A percentile compares a stretch with the other conserved stretches of the same genome.
Evolutionary conservation across 2,329 filamentous ascomycete species (phyloP).

Genomic region (Parafenestella ontariensis): DNA sequence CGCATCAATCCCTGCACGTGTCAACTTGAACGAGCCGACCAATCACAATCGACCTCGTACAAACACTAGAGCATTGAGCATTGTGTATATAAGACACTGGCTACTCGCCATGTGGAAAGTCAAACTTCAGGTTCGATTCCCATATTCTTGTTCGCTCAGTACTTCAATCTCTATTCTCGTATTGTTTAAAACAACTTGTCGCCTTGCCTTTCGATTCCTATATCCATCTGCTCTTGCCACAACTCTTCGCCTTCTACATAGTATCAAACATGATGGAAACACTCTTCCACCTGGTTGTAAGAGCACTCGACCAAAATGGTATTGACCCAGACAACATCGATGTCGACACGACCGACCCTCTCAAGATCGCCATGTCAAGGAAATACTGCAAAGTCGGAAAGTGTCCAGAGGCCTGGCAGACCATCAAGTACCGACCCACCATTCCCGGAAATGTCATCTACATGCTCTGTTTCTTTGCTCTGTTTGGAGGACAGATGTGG

Average conservation of each 20-base stretch:
- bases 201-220: not conserved
- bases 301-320: slow-evolving; percentile 19
- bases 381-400: slow-evolving; percentile 42
- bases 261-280: slow-evolving; percentile 7
- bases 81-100: slow-evolving; percentile 9
- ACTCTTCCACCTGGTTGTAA: slow-evolving; percentile 4
- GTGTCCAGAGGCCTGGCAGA: slow-evolving; percentile 56
- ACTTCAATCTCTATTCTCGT: not conserved
- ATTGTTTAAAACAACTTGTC: not conserved
- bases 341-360: slow-evolving; percentile 21
- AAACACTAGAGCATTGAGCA: not conserved
- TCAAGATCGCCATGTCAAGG: slow-evolving; percentile 22
- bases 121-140: not conserved
- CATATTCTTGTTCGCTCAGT: no score
- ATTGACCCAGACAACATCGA: slow-evolving; percentile 32
- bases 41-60: slow-evolving; percentile 6
- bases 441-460: slow-evolving; percentile 61
- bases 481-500: slow-evolving; percentile 56
- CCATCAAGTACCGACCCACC: slow-evolving; percentile 60
- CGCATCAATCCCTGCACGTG: not conserved
- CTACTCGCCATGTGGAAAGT: not conserved
- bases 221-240: not conserved
- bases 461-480: slow-evolving; percentile 55
- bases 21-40: slow-evolving; percentile 10
- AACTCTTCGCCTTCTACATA: not conserved